These are phyloP conservation scores for Cadophora gregata DNA, from an alignment of 2,329 filamentous ascomycete genomes.

Conservation along the genomic window DNA sequence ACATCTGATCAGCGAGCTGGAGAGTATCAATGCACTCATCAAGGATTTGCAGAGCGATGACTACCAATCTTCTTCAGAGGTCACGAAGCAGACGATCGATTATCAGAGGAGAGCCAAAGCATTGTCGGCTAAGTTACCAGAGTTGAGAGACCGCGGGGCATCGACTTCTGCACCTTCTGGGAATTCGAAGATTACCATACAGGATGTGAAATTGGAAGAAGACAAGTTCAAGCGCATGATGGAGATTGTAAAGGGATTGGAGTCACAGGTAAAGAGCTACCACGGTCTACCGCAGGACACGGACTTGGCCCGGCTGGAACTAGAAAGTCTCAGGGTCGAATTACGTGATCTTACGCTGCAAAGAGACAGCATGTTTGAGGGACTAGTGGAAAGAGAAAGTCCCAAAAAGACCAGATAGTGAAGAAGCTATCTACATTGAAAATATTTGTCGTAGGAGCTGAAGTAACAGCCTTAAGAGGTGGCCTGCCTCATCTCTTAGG, in stretches of 20 bases:
- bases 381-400: conserved; percentile 67
- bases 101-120: conserved; percentile 73
- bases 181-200: conserved; percentile 52
- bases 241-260: conserved; percentile 62
- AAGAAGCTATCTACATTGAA: conserved; percentile 29
- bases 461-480: conserved; percentile 15
- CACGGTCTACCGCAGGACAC: conserved; percentile 75
- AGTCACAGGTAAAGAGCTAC: conserved; percentile 68
- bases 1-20: conserved; percentile 60
- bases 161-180: conserved; percentile 43
- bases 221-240: conserved; percentile 62
- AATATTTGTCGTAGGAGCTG: not conserved
- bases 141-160: conserved; percentile 64
- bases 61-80: conserved; percentile 61
- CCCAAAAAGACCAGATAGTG: conserved; percentile 50
- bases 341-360: conserved; percentile 64
- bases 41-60: conserved; percentile 50
- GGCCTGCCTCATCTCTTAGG: conserved; percentile 54
- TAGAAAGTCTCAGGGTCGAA: conserved; percentile 70
- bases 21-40: conserved; percentile 49
- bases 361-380: conserved; percentile 78
- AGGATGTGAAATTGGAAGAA: conserved; percentile 64
- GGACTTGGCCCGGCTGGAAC: conserved; percentile 70
- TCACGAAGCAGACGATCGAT: conserved; percentile 75
- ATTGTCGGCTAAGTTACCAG: conserved; percentile 69